These are phyloP conservation scores for Penicillium sp. DNA, from an alignment of 2,329 filamentous ascomycete species.

Conservation along the genomic window DNA sequence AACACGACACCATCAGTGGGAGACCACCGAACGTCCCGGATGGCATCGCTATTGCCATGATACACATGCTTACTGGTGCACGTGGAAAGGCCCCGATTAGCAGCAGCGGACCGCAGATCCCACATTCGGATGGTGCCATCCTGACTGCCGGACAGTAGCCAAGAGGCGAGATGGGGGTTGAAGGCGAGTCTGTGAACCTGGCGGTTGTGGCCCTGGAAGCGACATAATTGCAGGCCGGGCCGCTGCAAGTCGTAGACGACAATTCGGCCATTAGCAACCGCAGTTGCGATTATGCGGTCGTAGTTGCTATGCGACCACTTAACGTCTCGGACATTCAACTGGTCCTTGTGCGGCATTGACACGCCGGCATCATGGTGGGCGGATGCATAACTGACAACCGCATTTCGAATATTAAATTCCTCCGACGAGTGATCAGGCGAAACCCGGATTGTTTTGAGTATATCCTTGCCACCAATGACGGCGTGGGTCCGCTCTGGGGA, in stretches of 20 bases:
- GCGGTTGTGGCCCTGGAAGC: constrained; percentile 59
- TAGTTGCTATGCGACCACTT: constrained; percentile 62
- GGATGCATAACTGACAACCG: constrained; percentile 54
- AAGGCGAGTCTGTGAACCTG: constrained; percentile 63
- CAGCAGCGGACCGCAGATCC: constrained; percentile 55
- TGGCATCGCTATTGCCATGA: constrained; percentile 55
- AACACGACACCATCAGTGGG: constrained; percentile 59
- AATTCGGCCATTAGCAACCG: constrained; percentile 60
- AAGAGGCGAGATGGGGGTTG: constrained; percentile 56
- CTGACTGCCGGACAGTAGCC: constrained; percentile 60
- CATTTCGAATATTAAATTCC: constrained; percentile 59
- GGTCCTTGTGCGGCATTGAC: constrained; percentile 51
- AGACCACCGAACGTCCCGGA: constrained; percentile 62
- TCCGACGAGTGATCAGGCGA: constrained; percentile 54
- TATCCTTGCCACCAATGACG: constrained; percentile 60
- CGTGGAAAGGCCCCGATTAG: constrained; percentile 46
- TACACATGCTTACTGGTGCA: constrained; percentile 54
- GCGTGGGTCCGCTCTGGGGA: constrained; percentile 60
- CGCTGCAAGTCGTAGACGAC: constrained; percentile 61
- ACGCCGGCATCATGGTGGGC: constrained; percentile 46
- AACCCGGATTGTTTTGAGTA: constrained; percentile 60
- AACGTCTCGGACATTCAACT: constrained; percentile 60
- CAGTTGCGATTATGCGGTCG: constrained; percentile 57
- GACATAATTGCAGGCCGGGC: constrained; percentile 55
- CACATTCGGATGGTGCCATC: constrained; percentile 60